Evolutionary conservation across 768 basidiomycete genomes (phyloP).

Genomic region (Suillus subluteus): DNA sequence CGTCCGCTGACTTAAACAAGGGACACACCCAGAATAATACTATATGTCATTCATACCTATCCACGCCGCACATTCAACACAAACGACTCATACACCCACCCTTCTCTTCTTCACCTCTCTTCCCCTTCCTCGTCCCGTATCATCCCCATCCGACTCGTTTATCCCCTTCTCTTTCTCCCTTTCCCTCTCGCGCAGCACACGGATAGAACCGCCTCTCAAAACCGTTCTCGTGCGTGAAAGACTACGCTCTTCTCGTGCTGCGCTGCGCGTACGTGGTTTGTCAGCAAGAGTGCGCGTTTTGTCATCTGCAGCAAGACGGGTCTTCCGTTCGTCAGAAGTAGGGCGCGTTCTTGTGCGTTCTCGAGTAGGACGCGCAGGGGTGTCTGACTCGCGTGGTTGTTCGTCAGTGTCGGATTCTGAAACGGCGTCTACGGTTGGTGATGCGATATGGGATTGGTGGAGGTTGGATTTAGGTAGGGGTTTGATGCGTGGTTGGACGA

Average conservation of each 20-base stretch:
- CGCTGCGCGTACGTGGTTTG: slow-evolving; percentile 17
- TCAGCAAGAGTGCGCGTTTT: slow-evolving; percentile 23
- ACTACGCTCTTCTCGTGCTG: slow-evolving; percentile 12
- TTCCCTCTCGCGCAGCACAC: slow-evolving; percentile 5
- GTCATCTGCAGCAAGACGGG: slow-evolving; percentile 26
- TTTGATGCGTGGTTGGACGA: slow-evolving; percentile 15
- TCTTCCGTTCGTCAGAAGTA: slow-evolving; percentile 25
- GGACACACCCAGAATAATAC: background rate
- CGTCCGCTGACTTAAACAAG: background rate
- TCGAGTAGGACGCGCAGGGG: slow-evolving; percentile 27
- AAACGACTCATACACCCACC: slow-evolving; percentile 16
- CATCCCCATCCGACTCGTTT: slow-evolving; percentile 15
- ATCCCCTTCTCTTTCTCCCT: slow-evolving; percentile 16
- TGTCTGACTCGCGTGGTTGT: slow-evolving; percentile 15
- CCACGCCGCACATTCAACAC: background rate
- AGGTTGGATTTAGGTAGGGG: background rate
- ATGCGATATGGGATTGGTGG: slow-evolving; percentile 14
- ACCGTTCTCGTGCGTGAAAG: slow-evolving; percentile 4
- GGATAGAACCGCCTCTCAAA: slow-evolving; percentile 2
- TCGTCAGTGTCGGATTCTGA: slow-evolving; percentile 26
- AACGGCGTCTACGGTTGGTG: slow-evolving; percentile 17
- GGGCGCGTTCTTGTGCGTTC: slow-evolving; percentile 18
- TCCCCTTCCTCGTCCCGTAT: slow-evolving; percentile 18
- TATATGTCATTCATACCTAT: background rate
- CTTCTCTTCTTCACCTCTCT: slow-evolving; percentile 35